Conservation (phyloP, 352 stramenopile genomes). For the Phytophthora pinifolia region DNA sequence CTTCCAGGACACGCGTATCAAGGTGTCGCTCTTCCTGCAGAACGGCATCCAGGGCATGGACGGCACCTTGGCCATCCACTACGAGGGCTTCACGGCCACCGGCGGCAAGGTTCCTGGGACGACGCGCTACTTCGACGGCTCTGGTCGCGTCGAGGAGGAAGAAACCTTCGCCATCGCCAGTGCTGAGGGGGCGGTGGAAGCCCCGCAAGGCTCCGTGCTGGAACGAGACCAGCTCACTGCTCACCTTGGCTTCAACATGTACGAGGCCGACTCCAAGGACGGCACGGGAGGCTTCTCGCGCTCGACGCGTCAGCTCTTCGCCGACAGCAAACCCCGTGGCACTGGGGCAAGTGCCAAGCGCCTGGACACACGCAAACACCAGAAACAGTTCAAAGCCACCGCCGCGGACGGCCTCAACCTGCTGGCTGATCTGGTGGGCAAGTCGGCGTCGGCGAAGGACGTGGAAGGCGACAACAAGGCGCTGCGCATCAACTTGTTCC, state of each 20-base stretch:
- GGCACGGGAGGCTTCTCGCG: constrained; percentile 30
- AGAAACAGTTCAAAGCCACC: constrained; percentile 79
- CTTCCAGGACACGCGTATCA: constrained; percentile 91
- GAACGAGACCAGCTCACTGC: constrained; percentile 58
- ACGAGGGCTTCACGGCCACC: constrained; percentile 69
- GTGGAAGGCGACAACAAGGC: constrained; percentile 51
- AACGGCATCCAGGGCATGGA: constrained; percentile 84
- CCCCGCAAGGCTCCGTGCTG: constrained; percentile 52
- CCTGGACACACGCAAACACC: constrained; percentile 32
- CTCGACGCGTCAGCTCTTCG: constrained; percentile 58
- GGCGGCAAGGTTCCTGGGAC: constrained; percentile 70
- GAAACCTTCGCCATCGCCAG: constrained; percentile 64
- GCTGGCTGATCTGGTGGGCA: constrained; percentile 79
- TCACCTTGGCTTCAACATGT: constrained; percentile 83
- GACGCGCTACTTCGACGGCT: constrained; percentile 69
- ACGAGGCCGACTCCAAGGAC: constrained; percentile 72
- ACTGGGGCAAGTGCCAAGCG: constrained; percentile 27
- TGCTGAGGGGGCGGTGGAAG: constrained; percentile 48
- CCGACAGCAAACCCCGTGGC: constrained; percentile 54
- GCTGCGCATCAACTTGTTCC: constrained; percentile 83
- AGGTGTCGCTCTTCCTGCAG: constrained; percentile 91
- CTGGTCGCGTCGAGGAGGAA: constrained; percentile 62
- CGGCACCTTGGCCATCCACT: constrained; percentile 77
- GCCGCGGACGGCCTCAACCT: constrained; percentile 83
- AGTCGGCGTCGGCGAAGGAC: constrained; percentile 47